phyloP scores from a whole-genome alignment of 1,284 basidiomycete genomes.

The Singerocomus rubriflavus region DNA sequence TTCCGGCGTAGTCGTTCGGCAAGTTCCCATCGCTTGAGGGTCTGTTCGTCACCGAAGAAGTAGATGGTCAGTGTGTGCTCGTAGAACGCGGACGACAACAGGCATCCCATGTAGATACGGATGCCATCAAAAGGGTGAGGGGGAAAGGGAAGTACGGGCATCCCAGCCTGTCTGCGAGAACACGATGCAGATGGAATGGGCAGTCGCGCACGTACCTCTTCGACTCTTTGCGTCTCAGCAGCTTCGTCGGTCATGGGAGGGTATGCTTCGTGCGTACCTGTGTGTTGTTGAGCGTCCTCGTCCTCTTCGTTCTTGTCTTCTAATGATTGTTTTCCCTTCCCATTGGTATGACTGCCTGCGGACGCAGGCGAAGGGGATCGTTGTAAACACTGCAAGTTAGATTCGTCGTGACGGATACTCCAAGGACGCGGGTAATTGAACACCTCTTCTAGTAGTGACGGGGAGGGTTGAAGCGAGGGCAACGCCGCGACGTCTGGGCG shows the following conservation, averaged over 20 bases:
- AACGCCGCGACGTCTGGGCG: constrained; percentile 21
- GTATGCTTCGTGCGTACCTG: constrained; percentile 41
- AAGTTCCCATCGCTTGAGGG: constrained; percentile 68
- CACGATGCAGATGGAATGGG: neutral
- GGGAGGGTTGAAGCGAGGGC: constrained; percentile 40
- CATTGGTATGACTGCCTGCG: constrained; percentile 18
- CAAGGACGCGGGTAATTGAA: constrained; percentile 38
- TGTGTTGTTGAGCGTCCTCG: constrained; percentile 20
- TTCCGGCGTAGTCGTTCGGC: constrained; percentile 68
- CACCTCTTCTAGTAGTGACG: constrained; percentile 43
- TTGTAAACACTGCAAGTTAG: constrained; percentile 11
- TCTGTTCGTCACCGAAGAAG: constrained; percentile 40
- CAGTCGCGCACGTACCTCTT: constrained; percentile 52
- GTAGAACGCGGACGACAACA: neutral
- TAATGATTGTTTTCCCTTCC: constrained; percentile 27
- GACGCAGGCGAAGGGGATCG: constrained; percentile 16
- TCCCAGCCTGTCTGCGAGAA: neutral
- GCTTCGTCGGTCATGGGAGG: constrained; percentile 64
- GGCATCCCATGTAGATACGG: neutral
- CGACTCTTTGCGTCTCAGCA: constrained; percentile 61
- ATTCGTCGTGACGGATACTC: constrained; percentile 27
- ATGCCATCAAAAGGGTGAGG: neutral
- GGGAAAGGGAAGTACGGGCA: neutral
- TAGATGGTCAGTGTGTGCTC: constrained; percentile 8
- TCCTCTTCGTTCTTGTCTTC: constrained; percentile 26